Conservation (phyloP, 257 asterid species). For the Apocynum venetum region DNA sequence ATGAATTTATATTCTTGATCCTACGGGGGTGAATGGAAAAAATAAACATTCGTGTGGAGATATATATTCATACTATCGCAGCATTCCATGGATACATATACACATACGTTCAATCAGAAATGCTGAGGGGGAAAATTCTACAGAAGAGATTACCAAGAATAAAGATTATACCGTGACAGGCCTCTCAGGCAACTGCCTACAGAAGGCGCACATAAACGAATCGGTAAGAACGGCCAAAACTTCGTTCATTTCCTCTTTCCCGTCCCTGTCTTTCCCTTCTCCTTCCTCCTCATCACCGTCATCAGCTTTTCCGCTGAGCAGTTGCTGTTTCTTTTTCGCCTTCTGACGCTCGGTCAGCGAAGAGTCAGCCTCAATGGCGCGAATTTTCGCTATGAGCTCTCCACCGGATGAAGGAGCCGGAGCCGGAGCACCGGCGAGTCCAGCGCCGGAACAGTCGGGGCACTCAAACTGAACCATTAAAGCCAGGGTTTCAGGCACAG, state of each 20-base stretch:
- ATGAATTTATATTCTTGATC: not conserved
- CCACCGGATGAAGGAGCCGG: constrained; percentile 30
- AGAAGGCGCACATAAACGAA: constrained; percentile 62
- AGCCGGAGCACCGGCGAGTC: constrained; percentile 44
- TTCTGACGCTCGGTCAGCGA: constrained; percentile 60
- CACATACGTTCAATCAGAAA: not conserved
- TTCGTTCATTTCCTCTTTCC: constrained; percentile 31
- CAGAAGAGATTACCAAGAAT: not conserved
- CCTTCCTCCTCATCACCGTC: not conserved
- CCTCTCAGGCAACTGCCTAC: constrained; percentile 80
- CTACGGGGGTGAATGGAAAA: not conserved
- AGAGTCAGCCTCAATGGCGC: constrained; percentile 57
- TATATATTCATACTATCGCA: not conserved
- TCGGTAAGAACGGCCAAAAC: constrained; percentile 52
- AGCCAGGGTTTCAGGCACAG: constrained; percentile 30
- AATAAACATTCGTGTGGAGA: not conserved
- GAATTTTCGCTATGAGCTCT: constrained; percentile 50
- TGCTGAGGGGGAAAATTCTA: not conserved
- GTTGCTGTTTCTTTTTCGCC: constrained; percentile 56
- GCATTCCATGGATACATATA: not conserved
- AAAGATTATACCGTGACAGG: constrained; percentile 64
- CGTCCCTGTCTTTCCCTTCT: constrained; percentile 14
- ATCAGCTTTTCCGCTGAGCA: constrained; percentile 43
- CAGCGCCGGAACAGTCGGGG: constrained; percentile 77
- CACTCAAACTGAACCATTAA: constrained; percentile 41